Evolutionary conservation across 2,329 filamentous ascomycete species (phyloP).

Genomic region (Polytolypa hystricis): DNA sequence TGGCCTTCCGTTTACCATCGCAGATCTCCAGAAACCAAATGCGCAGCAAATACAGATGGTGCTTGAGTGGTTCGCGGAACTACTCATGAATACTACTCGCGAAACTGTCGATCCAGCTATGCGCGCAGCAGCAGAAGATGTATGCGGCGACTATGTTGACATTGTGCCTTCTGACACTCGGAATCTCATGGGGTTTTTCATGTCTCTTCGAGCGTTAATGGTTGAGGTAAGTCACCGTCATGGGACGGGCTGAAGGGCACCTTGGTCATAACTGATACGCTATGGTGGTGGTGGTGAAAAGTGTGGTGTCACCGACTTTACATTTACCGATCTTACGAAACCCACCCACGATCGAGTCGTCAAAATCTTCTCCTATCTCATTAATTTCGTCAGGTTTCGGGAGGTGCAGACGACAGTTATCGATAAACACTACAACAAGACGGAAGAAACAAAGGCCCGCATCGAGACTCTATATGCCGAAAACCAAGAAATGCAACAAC

Average conservation of each 20-base stretch:
- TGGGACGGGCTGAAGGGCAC: background rate
- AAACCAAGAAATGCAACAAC: conserved; percentile 76
- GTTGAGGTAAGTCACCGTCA: conserved; percentile 41
- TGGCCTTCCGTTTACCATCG: conserved; percentile 74
- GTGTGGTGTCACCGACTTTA: conserved; percentile 89
- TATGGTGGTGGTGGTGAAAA: conserved; percentile 29
- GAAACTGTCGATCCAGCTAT: conserved; percentile 92
- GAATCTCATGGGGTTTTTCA: conserved; percentile 93
- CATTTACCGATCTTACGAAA: conserved; percentile 81
- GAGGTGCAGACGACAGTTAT: conserved; percentile 84
- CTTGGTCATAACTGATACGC: background rate
- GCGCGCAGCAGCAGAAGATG: conserved; percentile 72
- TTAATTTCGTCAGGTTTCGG: conserved; percentile 96
- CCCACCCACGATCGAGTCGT: conserved; percentile 82
- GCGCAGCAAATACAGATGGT: conserved; percentile 92
- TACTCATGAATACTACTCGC: conserved; percentile 85
- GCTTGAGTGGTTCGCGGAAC: conserved; percentile 93
- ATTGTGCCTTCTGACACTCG: conserved; percentile 76
- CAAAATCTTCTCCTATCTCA: conserved; percentile 94
- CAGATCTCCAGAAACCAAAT: conserved; percentile 88
- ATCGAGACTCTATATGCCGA: conserved; percentile 78
- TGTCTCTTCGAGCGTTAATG: conserved; percentile 67
- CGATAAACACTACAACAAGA: conserved; percentile 86
- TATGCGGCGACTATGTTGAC: conserved; percentile 75
- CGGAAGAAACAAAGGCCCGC: conserved; percentile 71